These are phyloP conservation scores for Fusarium staphyleae DNA, from an alignment of 2,329 filamentous ascomycete genomes.

Conservation along the genomic window DNA sequence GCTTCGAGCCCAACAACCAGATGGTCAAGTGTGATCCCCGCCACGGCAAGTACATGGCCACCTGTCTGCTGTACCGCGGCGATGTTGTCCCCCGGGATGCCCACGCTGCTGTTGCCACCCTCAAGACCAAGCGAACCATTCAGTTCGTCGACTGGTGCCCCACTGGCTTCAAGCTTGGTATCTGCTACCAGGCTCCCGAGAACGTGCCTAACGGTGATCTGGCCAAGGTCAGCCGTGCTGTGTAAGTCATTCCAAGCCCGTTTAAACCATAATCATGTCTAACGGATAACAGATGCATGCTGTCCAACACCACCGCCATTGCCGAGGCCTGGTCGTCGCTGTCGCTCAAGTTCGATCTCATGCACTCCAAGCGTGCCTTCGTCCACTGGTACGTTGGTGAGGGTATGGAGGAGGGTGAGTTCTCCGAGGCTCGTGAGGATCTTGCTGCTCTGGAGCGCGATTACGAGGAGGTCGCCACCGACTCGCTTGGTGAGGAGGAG, in stretches of 20 bases:
- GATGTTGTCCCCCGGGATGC: conserved; percentile 97
- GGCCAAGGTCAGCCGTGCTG: conserved; percentile 96
- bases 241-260: conserved; percentile 68
- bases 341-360: conserved; percentile 98
- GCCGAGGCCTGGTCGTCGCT: conserved; percentile 97
- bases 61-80: conserved; percentile 96
- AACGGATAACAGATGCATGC: conserved; percentile 76
- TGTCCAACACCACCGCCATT: conserved; percentile 98
- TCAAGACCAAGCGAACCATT: conserved; percentile 99
- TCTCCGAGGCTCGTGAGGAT: conserved; percentile 98
- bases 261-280: background rate
- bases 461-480: conserved; percentile 97
- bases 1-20: conserved; percentile 99
- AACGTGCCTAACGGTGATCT: conserved; percentile 96
- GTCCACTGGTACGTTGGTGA: conserved; percentile 99
- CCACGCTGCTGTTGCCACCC: conserved; percentile 87
- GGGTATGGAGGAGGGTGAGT: conserved; percentile 99
- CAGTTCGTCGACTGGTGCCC: conserved; percentile 99
- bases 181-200: conserved; percentile 98
- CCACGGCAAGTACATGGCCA: conserved; percentile 99
- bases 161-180: conserved; percentile 99
- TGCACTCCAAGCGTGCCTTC: conserved; percentile 99
- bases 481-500: conserved; percentile 89
- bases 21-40: conserved; percentile 99
- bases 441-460: conserved; percentile 96